Conservation (phyloP, 2,329 filamentous ascomycete genomes). For the Trichoderma gracile region DNA sequence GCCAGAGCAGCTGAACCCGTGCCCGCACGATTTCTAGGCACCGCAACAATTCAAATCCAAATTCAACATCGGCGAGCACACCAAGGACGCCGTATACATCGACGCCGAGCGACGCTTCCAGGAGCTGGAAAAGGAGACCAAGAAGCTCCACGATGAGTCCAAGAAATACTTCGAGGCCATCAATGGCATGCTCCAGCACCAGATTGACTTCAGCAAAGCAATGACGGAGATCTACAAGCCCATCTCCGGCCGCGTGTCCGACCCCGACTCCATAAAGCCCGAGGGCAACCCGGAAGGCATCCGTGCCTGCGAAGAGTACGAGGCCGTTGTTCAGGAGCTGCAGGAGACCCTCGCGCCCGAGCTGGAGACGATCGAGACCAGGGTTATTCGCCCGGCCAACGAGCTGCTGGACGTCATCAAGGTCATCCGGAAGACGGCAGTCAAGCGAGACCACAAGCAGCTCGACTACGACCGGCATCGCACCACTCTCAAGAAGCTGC, state of each 20-base stretch:
- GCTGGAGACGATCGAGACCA: conserved; percentile 93
- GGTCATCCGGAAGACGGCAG: conserved; percentile 81
- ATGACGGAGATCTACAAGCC: conserved; percentile 98
- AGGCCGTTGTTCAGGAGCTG: conserved; percentile 83
- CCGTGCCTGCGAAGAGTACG: conserved; percentile 93
- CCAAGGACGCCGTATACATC: conserved; percentile 91
- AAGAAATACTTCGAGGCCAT: conserved; percentile 98
- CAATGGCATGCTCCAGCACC: conserved; percentile 95
- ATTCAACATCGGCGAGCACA: conserved; percentile 94
- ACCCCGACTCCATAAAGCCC: conserved; percentile 77
- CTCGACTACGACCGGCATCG: conserved; percentile 92
- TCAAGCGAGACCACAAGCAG: conserved; percentile 96
- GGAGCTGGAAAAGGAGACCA: conserved; percentile 93
- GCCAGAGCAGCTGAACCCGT: conserved; percentile 6
- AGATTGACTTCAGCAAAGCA: conserved; percentile 97
- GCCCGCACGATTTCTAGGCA: conserved; percentile 51
- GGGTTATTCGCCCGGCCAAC: conserved; percentile 88
- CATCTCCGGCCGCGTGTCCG: conserved; percentile 92
- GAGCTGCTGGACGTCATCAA: conserved; percentile 95
- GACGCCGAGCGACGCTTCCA: conserved; percentile 93
- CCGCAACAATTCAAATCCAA: conserved; percentile 88
- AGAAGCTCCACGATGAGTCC: conserved; percentile 94
- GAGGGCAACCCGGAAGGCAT: conserved; percentile 94
- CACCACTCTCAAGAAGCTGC: conserved; percentile 82
- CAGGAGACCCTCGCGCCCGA: conserved; percentile 87